Base-by-base conservation (phyloP, 148 eudicot species). In the Selenicereus undatus region DNA sequence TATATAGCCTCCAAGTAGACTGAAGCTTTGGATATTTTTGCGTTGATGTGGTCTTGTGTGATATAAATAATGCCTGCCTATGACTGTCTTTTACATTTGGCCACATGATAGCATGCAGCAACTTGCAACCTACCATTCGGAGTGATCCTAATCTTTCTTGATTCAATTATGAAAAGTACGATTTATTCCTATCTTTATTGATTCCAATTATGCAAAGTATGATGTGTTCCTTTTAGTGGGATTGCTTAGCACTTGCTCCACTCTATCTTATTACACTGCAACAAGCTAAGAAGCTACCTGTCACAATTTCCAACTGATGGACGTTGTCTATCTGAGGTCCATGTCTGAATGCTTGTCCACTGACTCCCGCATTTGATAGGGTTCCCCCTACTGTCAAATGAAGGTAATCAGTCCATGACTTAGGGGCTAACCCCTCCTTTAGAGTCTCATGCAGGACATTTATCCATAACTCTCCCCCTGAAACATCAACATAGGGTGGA, bases 401-500 rank as follows among this genome's bases (percentile, higher is more conserved):
- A 80, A 96, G 94, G 85, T 96, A 96, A 83, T 96, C 99, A 11
- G 99, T 96, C 99, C 99, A 96, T 51, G 98, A 90, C 80, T 87
- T 94, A 20, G 99, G 99, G 8, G 99, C 52, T 75, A 93, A 81
- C 8, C 98, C 99, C 30, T 82, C 80, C 78, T 91, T 88, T n/a
- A 96, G 88, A 81, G 95, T 86, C 81, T 93, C 94, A 77, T 92
- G 89, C 83, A 96, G 87, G 68, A 96, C 87, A 81, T 88, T 90
- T 78, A 96, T 96, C 99, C 99, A 96, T 50, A 96, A 83, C 52
- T 90, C 97, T 11, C 98, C 97, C 26, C 88, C 97, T 8, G 92
- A 90, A 79, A 94, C 99, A 86, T 96, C 97, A 10, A 96, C 94
- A 81, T 88, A 95, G 32, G 99, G 90, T 16, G 39, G 27, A 11